Conservation (phyloP, 2,329 filamentous ascomycete species). For the Xylaria sp. region DNA sequence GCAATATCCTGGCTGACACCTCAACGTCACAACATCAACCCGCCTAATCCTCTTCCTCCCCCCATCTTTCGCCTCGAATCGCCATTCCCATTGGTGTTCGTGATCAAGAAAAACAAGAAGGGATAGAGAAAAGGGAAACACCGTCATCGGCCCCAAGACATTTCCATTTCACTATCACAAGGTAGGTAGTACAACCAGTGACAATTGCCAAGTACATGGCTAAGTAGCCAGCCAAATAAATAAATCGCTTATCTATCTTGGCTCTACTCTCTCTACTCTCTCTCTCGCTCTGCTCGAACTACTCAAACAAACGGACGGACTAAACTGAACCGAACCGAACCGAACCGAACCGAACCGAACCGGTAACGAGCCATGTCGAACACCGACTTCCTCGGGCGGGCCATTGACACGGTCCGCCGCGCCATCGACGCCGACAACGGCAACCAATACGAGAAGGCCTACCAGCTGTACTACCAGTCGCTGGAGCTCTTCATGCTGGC, state of each 20-base stretch:
- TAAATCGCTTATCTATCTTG: constrained; percentile 4
- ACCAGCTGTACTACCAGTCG: constrained; percentile 93
- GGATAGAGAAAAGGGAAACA: not conserved
- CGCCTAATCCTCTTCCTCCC: constrained; percentile 9
- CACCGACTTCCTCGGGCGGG: constrained; percentile 95
- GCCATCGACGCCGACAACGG: constrained; percentile 96
- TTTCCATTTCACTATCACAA: not conserved
- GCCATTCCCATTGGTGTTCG: constrained; percentile 15
- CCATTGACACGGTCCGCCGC: constrained; percentile 96
- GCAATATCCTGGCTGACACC: constrained; percentile 28
- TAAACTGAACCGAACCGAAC: not conserved
- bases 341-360: not conserved
- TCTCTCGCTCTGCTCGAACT: not conserved
- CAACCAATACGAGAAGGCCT: constrained; percentile 96
- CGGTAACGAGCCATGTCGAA: constrained; percentile 77
- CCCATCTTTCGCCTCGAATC: constrained; percentile 11
- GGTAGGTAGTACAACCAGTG: not conserved
- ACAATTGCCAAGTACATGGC: not conserved
- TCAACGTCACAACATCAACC: constrained; percentile 36
- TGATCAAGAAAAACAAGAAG: not conserved
- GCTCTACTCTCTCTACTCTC: too few relatives aligned
- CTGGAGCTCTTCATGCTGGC: constrained; percentile 99
- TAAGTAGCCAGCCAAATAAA: not conserved
- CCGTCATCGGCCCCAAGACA: not conserved
- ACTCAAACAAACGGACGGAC: not conserved